These are phyloP conservation scores for Aspergillus biplanus DNA, from an alignment of 495 filamentous ascomycete species.

Conservation along the genomic window DNA sequence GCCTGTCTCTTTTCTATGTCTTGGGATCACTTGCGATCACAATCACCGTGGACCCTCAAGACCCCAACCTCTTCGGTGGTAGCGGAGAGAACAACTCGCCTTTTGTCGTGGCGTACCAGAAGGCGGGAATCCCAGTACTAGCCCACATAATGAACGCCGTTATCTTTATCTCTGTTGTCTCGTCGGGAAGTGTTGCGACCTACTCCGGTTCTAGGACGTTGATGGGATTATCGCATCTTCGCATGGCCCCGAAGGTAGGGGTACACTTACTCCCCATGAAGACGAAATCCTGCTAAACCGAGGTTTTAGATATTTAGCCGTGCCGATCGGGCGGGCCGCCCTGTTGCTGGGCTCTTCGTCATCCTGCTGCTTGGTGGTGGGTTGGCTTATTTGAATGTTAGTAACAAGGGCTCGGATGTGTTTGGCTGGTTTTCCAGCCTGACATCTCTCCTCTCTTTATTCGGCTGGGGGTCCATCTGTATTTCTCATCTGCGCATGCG, in stretches of 20 bases:
- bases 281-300: not conserved
- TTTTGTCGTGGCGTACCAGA: slow-evolving; percentile 63
- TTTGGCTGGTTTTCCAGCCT: slow-evolving; percentile 66
- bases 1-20: slow-evolving; percentile 66
- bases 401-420: slow-evolving; percentile 44
- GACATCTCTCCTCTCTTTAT: slow-evolving; percentile 58
- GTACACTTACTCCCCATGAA: not conserved
- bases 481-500: slow-evolving; percentile 64
- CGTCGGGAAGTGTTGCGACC: slow-evolving; percentile 60
- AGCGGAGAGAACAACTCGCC: slow-evolving; percentile 51
- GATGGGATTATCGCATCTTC: slow-evolving; percentile 55
- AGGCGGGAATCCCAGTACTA: slow-evolving; percentile 38
- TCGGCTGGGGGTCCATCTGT: slow-evolving; percentile 60
- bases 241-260: slow-evolving; percentile 54
- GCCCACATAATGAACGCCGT: slow-evolving; percentile 52
- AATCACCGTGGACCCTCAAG: slow-evolving; percentile 51
- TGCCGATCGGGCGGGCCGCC: slow-evolving; percentile 55
- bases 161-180: slow-evolving; percentile 45
- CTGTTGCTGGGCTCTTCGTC: slow-evolving; percentile 45
- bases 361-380: slow-evolving; percentile 49
- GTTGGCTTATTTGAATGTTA: slow-evolving; percentile 55
- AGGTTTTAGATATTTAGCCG: slow-evolving; percentile 43
- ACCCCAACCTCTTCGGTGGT: slow-evolving; percentile 44
- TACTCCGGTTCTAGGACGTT: slow-evolving; percentile 63
- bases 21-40: slow-evolving; percentile 59